Base-by-base conservation (phyloP, 331 rosid genomes). In the Phaseolus coccineus region DNA sequence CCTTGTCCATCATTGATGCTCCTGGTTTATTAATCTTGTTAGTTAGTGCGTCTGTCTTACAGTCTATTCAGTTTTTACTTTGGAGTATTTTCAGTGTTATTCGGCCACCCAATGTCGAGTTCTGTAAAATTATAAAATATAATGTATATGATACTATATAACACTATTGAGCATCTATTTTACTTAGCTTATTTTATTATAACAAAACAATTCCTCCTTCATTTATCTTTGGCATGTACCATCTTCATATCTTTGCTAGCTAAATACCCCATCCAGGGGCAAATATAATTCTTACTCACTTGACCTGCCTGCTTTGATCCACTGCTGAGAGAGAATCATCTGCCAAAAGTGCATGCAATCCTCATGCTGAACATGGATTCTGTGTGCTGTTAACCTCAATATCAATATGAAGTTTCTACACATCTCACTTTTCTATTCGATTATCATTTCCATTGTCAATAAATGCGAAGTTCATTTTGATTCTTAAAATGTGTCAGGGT, bases 21-120 rank as follows among this genome's bases (percentile, higher is more conserved):
- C 22, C 75, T 83, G 58, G 51, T 74, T 66, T 85, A 11, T 67
- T 79, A 48, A 39, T 62, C n/a, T 55, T 76, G 53, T 64, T 58
- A 47, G 47, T 64, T 58, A 37, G 35, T 16, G 27, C 51, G 12
- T 46, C 12, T 46, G 30, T 79, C 37, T 22, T 70, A 64, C 19
- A 56, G 61, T 64, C 8, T 58, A 80, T 33, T 53, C 81, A 57
- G 75, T 67, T 76, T 69, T 46, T 25, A 39, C 37, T 63, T 16
- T 55, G 73, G 5, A 24, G 24, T 76, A 31, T 48, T 19, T 28
- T 25, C 6, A 50, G 33, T 82, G 65, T 80, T 10, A 31, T 25
- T 78, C 50, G 56, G 30, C 73, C 46, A 53, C 33, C 65, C 53
- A 28, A 12, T 55, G 62, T 57, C n/a, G 14, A 71, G 65, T 24